phyloP scores from a whole-genome alignment of 345 rosid genomes.

The Euphorbia peplus region DNA sequence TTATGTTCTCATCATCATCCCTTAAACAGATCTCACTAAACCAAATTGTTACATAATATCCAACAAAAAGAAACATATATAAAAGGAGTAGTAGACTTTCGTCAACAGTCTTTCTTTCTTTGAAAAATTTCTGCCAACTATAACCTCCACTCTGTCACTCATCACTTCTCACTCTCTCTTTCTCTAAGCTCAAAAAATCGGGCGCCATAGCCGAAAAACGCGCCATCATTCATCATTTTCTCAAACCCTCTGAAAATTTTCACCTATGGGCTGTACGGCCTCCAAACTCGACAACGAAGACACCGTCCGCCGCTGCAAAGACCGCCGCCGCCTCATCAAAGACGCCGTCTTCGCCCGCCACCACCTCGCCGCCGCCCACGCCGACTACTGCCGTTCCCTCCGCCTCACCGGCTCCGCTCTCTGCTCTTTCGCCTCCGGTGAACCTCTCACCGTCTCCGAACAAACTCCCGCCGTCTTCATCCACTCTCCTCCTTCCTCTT shows the following conservation, averaged over 20 bases:
- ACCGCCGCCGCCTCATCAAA: conserved; percentile 92
- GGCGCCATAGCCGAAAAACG: conserved; percentile 16
- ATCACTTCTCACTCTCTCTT: conserved; percentile 5
- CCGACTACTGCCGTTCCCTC: conserved; percentile 88
- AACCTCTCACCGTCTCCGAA: conserved; percentile 70
- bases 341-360: conserved; percentile 85
- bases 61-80: not conserved
- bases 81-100: not conserved
- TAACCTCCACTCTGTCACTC: not conserved
- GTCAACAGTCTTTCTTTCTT: not conserved
- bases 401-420: conserved; percentile 89
- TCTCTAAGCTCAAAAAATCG: conserved; percentile 14
- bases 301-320: conserved; percentile 85
- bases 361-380: conserved; percentile 84
- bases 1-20: too few species aligned
- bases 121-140: too few species aligned
- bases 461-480: conserved; percentile 83
- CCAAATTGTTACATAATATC: too few species aligned
- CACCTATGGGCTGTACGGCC: conserved; percentile 96
- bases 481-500: conserved; percentile 32
- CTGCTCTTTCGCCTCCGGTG: conserved; percentile 71
- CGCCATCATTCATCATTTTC: too few species aligned
- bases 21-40: too few species aligned
- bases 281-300: conserved; percentile 96
- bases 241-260: too few species aligned